These are phyloP conservation scores for Elsinoe arachidis DNA, from an alignment of 2,329 filamentous ascomycete species.

Conservation along the genomic window DNA sequence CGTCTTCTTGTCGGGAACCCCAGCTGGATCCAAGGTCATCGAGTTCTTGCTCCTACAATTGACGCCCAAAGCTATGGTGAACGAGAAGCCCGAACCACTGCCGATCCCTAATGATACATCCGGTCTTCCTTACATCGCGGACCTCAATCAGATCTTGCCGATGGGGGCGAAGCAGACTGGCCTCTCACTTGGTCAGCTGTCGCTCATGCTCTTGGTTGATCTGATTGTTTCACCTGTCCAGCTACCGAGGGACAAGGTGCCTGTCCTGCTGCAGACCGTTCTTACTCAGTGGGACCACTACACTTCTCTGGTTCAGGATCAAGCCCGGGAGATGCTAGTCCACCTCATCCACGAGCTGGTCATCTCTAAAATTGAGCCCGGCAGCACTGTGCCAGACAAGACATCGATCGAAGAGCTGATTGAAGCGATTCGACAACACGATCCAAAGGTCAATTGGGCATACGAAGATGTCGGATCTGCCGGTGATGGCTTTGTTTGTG, in stretches of 20 bases:
- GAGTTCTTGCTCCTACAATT: conserved; percentile 90
- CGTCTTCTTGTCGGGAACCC: conserved; percentile 84
- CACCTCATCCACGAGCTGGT: conserved; percentile 95
- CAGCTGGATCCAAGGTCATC: conserved; percentile 78
- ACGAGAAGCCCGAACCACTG: conserved; percentile 65
- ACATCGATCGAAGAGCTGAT: conserved; percentile 78
- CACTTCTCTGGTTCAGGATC: conserved; percentile 86
- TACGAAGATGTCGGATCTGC: conserved; percentile 83
- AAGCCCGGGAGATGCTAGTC: conserved; percentile 94
- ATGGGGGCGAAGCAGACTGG: conserved; percentile 78
- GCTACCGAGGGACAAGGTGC: conserved; percentile 68
- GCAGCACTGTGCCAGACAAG: conserved; percentile 57
- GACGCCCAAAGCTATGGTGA: conserved; percentile 92
- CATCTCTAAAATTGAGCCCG: conserved; percentile 67
- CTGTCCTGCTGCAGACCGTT: conserved; percentile 80
- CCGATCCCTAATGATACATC: conserved; percentile 64
- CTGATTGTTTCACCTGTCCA: conserved; percentile 89
- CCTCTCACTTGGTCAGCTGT: conserved; percentile 85
- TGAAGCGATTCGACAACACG: conserved; percentile 75
- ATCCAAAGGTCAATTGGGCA: conserved; percentile 78
- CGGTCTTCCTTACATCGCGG: conserved; percentile 79
- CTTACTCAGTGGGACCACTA: conserved; percentile 97
- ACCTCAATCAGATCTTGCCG: conserved; percentile 68
- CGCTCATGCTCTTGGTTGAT: conserved; percentile 87
- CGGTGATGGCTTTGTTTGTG: conserved; percentile 56